A percentile compares a stretch with the other conserved stretches of the same genome.
phyloP scores from a whole-genome alignment of 2,329 filamentous ascomycete species.

The Septoria linicola region DNA sequence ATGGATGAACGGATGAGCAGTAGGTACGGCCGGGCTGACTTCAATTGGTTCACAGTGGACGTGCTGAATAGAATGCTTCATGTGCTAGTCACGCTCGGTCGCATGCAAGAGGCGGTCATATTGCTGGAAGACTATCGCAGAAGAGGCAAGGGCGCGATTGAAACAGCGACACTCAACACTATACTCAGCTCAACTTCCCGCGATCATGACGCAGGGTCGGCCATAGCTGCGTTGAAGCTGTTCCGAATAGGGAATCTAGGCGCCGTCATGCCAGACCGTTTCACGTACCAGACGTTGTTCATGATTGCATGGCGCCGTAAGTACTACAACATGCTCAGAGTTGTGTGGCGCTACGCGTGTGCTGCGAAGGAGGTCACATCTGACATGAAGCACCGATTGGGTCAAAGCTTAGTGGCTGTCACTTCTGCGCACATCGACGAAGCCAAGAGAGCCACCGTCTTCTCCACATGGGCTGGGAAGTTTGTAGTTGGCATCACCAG shows the following conservation, averaged over 20 bases:
- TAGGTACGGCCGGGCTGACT: constrained; percentile 10
- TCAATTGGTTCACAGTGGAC: constrained; percentile 29
- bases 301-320: constrained; percentile 27
- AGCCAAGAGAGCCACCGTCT: constrained; percentile 12
- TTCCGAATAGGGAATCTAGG: constrained; percentile 19
- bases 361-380: constrained; percentile 26
- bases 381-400: constrained; percentile 18
- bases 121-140: constrained; percentile 24
- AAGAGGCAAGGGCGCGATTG: constrained; percentile 1
- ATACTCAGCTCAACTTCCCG: constrained; percentile 27
- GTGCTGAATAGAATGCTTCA: constrained; percentile 29
- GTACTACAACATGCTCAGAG: constrained; percentile 34
- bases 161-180: constrained; percentile 28
- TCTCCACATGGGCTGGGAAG: constrained; percentile 27
- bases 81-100: constrained; percentile 26
- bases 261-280: constrained; percentile 14
- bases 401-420: constrained; percentile 14
- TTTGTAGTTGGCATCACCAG: constrained; percentile 28
- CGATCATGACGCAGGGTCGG: constrained; percentile 19
- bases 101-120: constrained; percentile 23
- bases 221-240: constrained; percentile 22
- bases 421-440: constrained; percentile 1
- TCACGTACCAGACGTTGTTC: constrained; percentile 29
- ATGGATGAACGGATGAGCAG: constrained; percentile 21
- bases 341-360: constrained; percentile 39